A percentile compares a stretch with the other conserved stretches of the same genome.
phyloP scores from a whole-genome alignment of 371 early-diverging fungal genomes.

The Mucor mucedo region DNA sequence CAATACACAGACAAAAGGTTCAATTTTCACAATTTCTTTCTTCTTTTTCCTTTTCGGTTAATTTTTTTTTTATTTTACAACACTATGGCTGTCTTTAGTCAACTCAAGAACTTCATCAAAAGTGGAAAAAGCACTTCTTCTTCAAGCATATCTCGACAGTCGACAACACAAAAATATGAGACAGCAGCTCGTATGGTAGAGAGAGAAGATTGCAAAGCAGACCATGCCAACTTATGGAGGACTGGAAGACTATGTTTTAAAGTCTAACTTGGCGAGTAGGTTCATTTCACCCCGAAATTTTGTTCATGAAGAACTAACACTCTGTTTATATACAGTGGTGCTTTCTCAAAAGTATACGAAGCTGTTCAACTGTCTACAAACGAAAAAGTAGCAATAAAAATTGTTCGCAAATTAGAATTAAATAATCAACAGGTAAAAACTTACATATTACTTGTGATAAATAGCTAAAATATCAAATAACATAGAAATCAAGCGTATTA shows the following conservation, averaged over 20 bases:
- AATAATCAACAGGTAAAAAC: slow-evolving; percentile 62
- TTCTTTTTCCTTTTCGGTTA: neutral
- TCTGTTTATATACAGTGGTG: slow-evolving; percentile 65
- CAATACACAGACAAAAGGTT: neutral
- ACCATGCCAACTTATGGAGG: slow-evolving; percentile 61
- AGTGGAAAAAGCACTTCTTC: slow-evolving; percentile 26
- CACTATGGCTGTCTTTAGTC: slow-evolving; percentile 49
- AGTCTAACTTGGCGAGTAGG: slow-evolving; percentile 73
- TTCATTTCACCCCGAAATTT: neutral
- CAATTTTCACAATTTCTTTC: neutral
- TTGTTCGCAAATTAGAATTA: slow-evolving; percentile 68
- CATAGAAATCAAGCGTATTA: slow-evolving; percentile 78
- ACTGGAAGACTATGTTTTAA: slow-evolving; percentile 55
- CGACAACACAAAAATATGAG: slow-evolving; percentile 28
- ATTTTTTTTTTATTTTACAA: neutral
- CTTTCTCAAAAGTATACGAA: slow-evolving; percentile 83
- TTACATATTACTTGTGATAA: neutral
- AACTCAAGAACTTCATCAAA: slow-evolving; percentile 53
- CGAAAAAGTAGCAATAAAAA: slow-evolving; percentile 83
- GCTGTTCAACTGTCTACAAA: slow-evolving; percentile 63
- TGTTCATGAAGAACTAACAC: neutral
- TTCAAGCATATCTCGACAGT: slow-evolving; percentile 9
- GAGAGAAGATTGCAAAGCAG: slow-evolving; percentile 29
- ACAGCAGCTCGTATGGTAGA: slow-evolving; percentile 37
- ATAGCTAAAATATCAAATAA: neutral